Conservation (phyloP, 176 grass and related monocot species). For the Avena insularis region DNA sequence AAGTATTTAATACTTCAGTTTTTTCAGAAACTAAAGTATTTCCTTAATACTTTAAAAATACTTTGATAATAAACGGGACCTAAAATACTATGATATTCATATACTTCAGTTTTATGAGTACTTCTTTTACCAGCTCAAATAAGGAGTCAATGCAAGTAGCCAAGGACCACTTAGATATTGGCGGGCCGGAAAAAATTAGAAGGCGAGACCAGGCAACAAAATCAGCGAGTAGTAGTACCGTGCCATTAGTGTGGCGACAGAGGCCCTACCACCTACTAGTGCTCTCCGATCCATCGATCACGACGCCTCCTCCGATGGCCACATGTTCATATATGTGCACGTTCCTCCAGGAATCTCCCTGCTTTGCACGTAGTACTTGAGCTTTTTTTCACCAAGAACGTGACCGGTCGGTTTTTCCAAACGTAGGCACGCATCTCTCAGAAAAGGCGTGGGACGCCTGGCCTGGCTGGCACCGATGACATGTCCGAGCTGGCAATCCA, state of each 20-base stretch:
- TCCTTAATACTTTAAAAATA: too few relatives aligned
- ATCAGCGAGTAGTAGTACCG: not conserved
- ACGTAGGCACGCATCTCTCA: not conserved
- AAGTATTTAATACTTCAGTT: too few relatives aligned
- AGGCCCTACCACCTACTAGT: not conserved
- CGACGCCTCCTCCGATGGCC: conserved; percentile 21
- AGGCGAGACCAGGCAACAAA: not conserved
- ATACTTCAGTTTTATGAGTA: too few relatives aligned
- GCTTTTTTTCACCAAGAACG: not conserved
- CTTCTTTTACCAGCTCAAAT: too few relatives aligned
- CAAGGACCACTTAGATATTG: not conserved
- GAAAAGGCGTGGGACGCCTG: too few relatives aligned
- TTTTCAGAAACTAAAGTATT: too few relatives aligned
- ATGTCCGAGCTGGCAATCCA: too few relatives aligned
- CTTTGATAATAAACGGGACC: too few relatives aligned
- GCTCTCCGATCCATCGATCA: not conserved
- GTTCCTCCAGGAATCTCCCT: conserved; percentile 1
- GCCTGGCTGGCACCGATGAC: too few relatives aligned
- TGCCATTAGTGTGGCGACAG: not conserved
- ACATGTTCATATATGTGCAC: not conserved
- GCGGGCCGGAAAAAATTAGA: not conserved
- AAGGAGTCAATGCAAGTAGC: not conserved
- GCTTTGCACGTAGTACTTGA: not conserved
- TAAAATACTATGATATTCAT: too few relatives aligned
- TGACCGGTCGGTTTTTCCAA: conserved; percentile 9